Evolutionary conservation across 1,139 yeast genomes (phyloP).

Genomic region (Wickerhamiella infanticola): DNA sequence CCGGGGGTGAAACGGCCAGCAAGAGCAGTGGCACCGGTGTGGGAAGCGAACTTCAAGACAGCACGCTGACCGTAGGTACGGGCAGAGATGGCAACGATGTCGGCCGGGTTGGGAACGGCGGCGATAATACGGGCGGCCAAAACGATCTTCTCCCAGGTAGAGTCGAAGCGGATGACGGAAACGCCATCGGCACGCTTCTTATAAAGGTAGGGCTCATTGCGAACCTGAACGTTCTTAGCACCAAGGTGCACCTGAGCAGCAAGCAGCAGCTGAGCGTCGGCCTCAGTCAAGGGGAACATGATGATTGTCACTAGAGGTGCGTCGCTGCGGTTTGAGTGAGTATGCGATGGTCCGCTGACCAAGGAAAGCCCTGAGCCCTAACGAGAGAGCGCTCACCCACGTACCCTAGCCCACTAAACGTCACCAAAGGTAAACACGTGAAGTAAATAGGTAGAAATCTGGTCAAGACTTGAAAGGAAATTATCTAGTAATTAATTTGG

Average conservation of each 20-base stretch:
- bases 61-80: conserved; percentile 99
- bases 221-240: conserved; percentile 99
- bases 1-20: conserved; percentile 99
- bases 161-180: conserved; percentile 93
- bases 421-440: too few relatives aligned
- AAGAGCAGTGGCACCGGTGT: conserved; percentile 99
- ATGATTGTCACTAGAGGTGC: conserved; percentile 1
- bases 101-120: conserved; percentile 96
- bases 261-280: conserved; percentile 98
- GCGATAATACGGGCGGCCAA: conserved; percentile 99
- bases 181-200: conserved; percentile 99
- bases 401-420: too few relatives aligned
- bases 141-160: conserved; percentile 99
- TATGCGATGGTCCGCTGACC: neutral
- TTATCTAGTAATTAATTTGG: too few relatives aligned
- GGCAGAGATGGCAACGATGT: conserved; percentile 97
- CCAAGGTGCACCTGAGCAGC: conserved; percentile 99
- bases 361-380: neutral
- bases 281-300: conserved; percentile 71
- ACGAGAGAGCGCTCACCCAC: neutral
- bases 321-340: conserved; percentile 1
- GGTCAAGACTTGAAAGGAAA: too few relatives aligned
- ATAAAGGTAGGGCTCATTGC: conserved; percentile 98
- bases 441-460: too few relatives aligned
- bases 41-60: conserved; percentile 97